Percentiles rank a stretch among this genome's conserved stretches.
Evolutionary conservation across 371 early-diverging fungal species (phyloP).

Genomic region (Saksenaea vasiformis): DNA sequence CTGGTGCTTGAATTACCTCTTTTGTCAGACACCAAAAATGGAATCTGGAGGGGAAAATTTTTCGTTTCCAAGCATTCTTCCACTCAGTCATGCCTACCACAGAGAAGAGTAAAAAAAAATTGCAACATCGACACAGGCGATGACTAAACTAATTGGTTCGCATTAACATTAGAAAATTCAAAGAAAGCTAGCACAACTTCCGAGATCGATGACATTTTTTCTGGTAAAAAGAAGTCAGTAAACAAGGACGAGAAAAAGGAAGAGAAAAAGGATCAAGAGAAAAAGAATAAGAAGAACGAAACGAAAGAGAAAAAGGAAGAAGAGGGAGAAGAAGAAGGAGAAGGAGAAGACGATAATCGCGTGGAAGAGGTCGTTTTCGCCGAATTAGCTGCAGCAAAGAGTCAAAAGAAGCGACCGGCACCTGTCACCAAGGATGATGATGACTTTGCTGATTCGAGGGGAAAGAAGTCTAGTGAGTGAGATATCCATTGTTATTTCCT

Average conservation of each 20-base stretch:
- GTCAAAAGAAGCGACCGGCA: slow-evolving; percentile 21
- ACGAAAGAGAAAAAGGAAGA: slow-evolving; percentile 11
- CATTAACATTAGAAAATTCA: neutral
- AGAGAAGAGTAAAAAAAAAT: neutral
- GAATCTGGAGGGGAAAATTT: too few species aligned
- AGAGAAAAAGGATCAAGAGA: slow-evolving; percentile 10
- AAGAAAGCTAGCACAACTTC: neutral
- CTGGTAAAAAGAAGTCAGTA: slow-evolving; percentile 9
- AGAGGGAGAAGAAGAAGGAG: slow-evolving; percentile 17
- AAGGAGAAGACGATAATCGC: slow-evolving; percentile 18
- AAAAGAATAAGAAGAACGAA: slow-evolving; percentile 2
- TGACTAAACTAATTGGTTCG: neutral
- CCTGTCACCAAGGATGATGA: slow-evolving; percentile 28
- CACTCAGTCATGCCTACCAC: neutral
- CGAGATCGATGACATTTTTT: slow-evolving; percentile 5
- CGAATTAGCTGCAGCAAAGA: slow-evolving; percentile 48
- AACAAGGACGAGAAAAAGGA: slow-evolving; percentile 19
- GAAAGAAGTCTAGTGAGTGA: slow-evolving; percentile 47
- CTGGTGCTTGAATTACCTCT: too few species aligned
- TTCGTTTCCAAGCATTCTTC: too few species aligned
- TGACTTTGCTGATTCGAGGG: slow-evolving; percentile 47
- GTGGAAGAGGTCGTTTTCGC: slow-evolving; percentile 51
- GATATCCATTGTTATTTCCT: neutral
- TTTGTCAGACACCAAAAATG: too few species aligned
- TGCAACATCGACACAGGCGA: neutral